A percentile compares a stretch with the other conserved stretches of the same genome.
Conservation (phyloP, 805 yeast species). For the Myxozyma geophila region DNA sequence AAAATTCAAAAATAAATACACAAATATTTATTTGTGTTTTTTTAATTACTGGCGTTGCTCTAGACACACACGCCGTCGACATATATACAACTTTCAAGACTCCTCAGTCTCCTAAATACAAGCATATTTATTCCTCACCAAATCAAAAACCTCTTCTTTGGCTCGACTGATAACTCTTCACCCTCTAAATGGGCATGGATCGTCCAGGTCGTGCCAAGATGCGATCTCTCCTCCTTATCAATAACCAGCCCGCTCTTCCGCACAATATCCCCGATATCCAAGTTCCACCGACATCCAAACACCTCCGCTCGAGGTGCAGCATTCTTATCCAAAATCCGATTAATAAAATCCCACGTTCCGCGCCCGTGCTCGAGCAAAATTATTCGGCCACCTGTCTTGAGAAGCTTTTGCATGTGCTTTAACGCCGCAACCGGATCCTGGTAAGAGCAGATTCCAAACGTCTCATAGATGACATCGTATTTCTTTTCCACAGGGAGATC, state of each 20-base stretch:
- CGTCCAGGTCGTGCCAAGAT: conserved; percentile 81
- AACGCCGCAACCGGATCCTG: conserved; percentile 87
- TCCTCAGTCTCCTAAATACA: too few relatives aligned
- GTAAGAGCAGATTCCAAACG: conserved; percentile 95
- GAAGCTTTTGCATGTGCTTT: conserved; percentile 67
- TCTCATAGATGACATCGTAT: conserved; percentile 90
- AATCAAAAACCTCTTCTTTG: conserved; percentile 24
- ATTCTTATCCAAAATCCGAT: conserved; percentile 76
- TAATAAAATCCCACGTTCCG: conserved; percentile 76
- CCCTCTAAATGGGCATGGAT: conserved; percentile 32
- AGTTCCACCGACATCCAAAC: conserved; percentile 98
- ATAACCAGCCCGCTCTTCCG: conserved; percentile 83
- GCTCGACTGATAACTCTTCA: conserved; percentile 29
- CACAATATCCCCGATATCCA: conserved; percentile 86
- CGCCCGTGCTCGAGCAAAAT: conserved; percentile 91
- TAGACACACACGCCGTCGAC: neutral
- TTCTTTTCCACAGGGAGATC: conserved; percentile 57
- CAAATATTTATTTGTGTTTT: too few relatives aligned
- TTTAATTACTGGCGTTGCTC: too few relatives aligned
- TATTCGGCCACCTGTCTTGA: conserved; percentile 89
- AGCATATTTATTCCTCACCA: conserved; percentile 14
- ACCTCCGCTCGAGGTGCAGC: conserved; percentile 81
- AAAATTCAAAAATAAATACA: too few relatives aligned
- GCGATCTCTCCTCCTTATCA: conserved; percentile 77
- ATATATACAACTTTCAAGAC: neutral